Evolutionary conservation across 257 asterid genomes (phyloP).

Genomic region (Solanum boliviense): DNA sequence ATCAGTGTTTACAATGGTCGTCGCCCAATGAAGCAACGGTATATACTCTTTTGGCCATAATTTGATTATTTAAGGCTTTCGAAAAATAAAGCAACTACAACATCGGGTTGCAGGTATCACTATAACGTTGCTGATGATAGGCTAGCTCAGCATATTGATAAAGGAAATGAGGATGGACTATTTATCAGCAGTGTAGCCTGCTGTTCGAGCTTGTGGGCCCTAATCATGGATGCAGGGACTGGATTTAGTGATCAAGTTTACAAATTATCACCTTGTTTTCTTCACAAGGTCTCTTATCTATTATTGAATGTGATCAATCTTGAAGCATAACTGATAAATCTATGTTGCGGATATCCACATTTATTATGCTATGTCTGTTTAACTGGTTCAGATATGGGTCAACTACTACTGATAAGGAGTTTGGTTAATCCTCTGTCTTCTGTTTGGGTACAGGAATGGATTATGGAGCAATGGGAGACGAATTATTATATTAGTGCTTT

Average conservation of each 20-base stretch:
- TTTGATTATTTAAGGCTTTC: neutral
- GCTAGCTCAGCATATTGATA: constrained; percentile 55
- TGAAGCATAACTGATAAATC: neutral
- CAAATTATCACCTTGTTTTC: constrained; percentile 50
- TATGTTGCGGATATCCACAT: neutral
- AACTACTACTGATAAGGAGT: neutral
- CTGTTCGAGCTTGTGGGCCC: constrained; percentile 58
- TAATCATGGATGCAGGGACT: constrained; percentile 77
- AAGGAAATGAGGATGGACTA: constrained; percentile 67
- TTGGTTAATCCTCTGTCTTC: neutral
- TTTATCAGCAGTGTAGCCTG: constrained; percentile 61
- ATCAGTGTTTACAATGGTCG: constrained; percentile 53
- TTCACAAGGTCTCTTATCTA: constrained; percentile 40
- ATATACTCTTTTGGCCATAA: neutral
- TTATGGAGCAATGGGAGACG: constrained; percentile 63
- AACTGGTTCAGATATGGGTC: neutral
- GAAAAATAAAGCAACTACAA: neutral
- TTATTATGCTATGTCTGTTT: neutral
- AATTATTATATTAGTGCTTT: constrained; percentile 56
- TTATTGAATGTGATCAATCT: neutral
- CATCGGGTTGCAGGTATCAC: constrained; percentile 50
- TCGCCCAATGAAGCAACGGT: constrained; percentile 64
- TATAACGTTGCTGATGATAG: constrained; percentile 50
- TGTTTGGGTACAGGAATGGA: constrained; percentile 47
- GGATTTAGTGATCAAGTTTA: constrained; percentile 55